Base-by-base conservation (phyloP, 2,329 filamentous ascomycete species). In the Acrodontium crateriforme region DNA sequence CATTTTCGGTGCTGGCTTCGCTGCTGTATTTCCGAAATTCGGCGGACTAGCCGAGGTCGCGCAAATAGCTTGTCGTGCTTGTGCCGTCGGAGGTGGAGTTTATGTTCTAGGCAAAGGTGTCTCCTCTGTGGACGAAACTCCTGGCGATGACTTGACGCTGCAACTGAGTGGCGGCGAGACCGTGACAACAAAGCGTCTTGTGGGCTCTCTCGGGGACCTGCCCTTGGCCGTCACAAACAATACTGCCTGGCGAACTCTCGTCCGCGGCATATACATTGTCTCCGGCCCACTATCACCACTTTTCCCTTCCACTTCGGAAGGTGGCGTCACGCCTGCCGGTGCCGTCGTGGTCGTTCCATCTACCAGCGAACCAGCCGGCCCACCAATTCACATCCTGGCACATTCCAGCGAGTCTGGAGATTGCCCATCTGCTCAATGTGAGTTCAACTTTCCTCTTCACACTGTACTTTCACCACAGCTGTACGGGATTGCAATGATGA, bases 401-500 rank as follows among this genome's bases (percentile, higher is more conserved):
- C 87, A 95, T 53, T 89, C 84, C 3, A 83, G 78, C 50, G 85
- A 93, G 33, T 87, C 85, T 22, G 85, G 85, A 37, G 87, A 95
- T 62, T 95, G 89, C 54, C 85, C 87, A 15, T 40, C 56, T 38
- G 74, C 78, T 58, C 84, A 95, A 73, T 75, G 87, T 98, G 71
- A 83, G 87, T 80, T 25, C 25, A 11, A 2, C 16, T 16, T 16
- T 25, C 18, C 9, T 29, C 14, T 31, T 37, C 22, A 33, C 35
- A 38, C 20, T 19, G 19, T 35, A 35, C 35, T 21, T 28, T 29
- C 18, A 17, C 34, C 46, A n/a, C n/a, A n/a, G n/a, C n/a, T n/a
- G n/a, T n/a, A n/a, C n/a, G n/a, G n/a, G n/a, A n/a, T n/a, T 65
- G 68, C 65, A 51, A 78, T 84, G 87, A 94, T 95, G 85, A 93